A percentile compares a stretch with the other conserved stretches of the same genome.
These are phyloP conservation scores for Amborella trichopoda DNA, from an alignment of 164 flowering plant species.

Conservation along the genomic window DNA sequence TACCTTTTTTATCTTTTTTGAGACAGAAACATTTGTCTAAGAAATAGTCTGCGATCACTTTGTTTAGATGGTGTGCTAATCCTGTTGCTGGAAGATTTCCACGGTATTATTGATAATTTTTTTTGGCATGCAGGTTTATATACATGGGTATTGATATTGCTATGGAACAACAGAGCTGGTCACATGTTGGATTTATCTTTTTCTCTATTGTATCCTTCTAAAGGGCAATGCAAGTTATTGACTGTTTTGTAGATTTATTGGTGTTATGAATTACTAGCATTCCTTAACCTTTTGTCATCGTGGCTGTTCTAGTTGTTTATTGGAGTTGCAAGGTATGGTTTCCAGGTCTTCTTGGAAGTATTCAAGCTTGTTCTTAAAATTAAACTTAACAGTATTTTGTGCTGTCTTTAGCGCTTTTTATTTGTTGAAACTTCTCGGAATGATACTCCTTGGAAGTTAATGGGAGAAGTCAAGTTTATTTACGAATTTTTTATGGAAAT, in stretches of 20 bases:
- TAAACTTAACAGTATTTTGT: no score
- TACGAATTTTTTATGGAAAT: no score
- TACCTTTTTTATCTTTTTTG: conserved; percentile 1
- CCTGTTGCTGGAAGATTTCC: neutral
- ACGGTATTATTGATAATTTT: no score
- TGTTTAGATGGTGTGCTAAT: neutral
- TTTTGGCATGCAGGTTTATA: conserved; percentile 59
- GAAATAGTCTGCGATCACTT: neutral
- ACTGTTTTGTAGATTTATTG: neutral
- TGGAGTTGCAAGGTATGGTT: conserved; percentile 85
- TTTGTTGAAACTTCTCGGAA: no score
- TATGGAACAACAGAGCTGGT: conserved; percentile 99
- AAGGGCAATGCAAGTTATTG: neutral
- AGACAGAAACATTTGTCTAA: neutral
- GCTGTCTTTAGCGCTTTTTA: no score
- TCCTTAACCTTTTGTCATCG: conserved; percentile 37
- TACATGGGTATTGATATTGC: conserved; percentile 99
- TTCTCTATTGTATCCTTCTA: conserved; percentile 97
- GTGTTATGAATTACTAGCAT: conserved; percentile 1
- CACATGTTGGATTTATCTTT: conserved; percentile 94
- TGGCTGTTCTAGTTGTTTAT: conserved; percentile 57
- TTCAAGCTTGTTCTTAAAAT: no score
- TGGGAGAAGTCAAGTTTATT: no score
- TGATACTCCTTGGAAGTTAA: no score
- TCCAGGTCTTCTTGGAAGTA: no score